Base-by-base conservation (phyloP, 768 basidiomycete species). In the Panaeolus papilionaceus region DNA sequence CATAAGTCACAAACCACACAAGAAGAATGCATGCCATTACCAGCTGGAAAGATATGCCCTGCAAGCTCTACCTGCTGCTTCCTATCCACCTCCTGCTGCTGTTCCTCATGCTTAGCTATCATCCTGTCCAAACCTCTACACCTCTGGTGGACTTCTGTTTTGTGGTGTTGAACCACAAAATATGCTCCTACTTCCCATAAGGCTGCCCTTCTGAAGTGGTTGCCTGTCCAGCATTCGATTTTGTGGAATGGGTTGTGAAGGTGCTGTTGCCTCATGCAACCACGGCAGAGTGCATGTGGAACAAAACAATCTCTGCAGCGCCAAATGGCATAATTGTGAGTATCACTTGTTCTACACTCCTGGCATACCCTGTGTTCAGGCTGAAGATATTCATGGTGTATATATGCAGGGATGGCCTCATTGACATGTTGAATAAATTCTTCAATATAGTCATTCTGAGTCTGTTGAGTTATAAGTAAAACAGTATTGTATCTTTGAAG, bases 161-260 rank as follows among this genome's bases (percentile, higher is more conserved):
- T 1, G 4, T 68, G 54, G 61, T 71, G 68, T 0, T 14, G 64
- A 18, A 71, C 37, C 1, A 63, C 11, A 1, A 69, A 3, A 38
- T 66, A 68, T 18, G 37, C 23, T 16, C 71, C 67, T 3, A 66
- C 65, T 38, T 71, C 67, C 67, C 68, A 69, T 4, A 71, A 28
- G 7, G 47, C 54, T 0, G 66, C 68, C 12, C 61, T n/a, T 1
- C 58, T 61, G 16, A 71, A 71, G 33, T 66, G 38, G 1, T 28
- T 39, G 0, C 68, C 67, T 4, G 47, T 69, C 71, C 71, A 71
- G 12, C 62, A 42, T 62, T 71, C 38, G 26, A 68, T 66, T 11
- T 20, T 42, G 38, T 71, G 71, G 10, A 71, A 64, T 1, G 67
- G 68, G 63, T 68, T 68, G 0, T 20, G 10, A 3, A 63, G 8